Evolutionary conservation across 192 early-diverging fungal genomes (phyloP), one percentile per base, ranked within the genome.

Genomic region (Backusella parvicylindrica): DNA sequence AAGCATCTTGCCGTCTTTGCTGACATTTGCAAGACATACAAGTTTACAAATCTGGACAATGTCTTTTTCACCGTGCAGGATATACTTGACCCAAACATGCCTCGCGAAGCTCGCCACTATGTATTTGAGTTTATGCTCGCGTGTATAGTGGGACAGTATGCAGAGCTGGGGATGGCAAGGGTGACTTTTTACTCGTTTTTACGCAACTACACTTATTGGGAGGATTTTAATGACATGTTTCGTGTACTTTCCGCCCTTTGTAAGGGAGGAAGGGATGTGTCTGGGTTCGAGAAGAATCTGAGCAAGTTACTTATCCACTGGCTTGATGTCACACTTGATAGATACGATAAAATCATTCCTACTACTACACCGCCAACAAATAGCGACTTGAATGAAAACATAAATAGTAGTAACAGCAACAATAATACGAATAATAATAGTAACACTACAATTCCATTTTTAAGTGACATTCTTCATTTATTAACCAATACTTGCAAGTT

Each of bases 101-200:
- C 86, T 11, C 64, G 79, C 21, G 86, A 89, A 71, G 85, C 85
- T 7, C 79, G 88, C 12, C 83, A 83, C 66, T 78, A 75, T 11
- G 88, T 81, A 0, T 87, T 87, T 81, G 74, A 83, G n/a, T 89
- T 90, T 64, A 89, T 90, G 86, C 79, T 82, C 50, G 82, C 89
- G 15, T 87, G 85, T 66, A 87, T 88, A 30, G 67, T 77, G n/a
- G 84, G 86, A 0, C 86, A 90, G 67, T 86, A 88, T 64, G 77
- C 81, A 11, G 85, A 88, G 18, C 84, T 90, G 6, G 87, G 88
- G 12, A 85, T 88, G 82, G 79, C 84, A 4, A 67, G 88, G 23
- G 82, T 82, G 4, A 83, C 84, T 6, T 90, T 89, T 69, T 89
- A 88, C 50, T 85, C 84, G 64, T 73, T 82, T 26, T 77, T 90